phyloP scores from a whole-genome alignment of 23 red algal genomes.

The Porphyridium purpureum region DNA sequence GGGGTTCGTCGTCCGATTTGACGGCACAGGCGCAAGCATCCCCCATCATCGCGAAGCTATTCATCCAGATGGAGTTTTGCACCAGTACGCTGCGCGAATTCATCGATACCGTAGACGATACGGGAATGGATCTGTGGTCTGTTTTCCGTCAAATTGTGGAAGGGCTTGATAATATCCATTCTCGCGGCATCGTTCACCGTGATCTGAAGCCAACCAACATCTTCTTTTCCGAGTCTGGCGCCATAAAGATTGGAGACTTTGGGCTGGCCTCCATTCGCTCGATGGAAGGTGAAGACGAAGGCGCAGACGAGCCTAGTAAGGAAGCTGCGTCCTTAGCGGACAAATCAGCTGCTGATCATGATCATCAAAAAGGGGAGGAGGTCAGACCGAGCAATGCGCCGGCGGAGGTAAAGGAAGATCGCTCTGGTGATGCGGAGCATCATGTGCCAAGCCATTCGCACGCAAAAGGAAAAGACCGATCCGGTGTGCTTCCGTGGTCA shows the following conservation, averaged over 20 bases:
- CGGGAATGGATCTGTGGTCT: not conserved
- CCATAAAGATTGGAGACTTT: slow-evolving; percentile 94
- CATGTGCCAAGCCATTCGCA: too few species aligned
- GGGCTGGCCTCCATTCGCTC: slow-evolving; percentile 2
- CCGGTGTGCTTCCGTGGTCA: not conserved
- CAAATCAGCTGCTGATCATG: too few species aligned
- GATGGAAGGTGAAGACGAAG: not conserved
- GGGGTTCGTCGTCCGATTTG: too few species aligned
- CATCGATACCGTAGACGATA: not conserved
- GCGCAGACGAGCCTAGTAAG: too few species aligned
- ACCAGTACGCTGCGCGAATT: not conserved
- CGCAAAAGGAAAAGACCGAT: too few species aligned
- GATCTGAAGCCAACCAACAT: slow-evolving; percentile 97
- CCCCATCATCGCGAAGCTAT: slow-evolving; percentile 10
- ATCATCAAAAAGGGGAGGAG: too few species aligned
- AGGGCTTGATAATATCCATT: slow-evolving; percentile 67
- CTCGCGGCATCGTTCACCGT: slow-evolving; percentile 70
- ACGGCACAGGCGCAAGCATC: not conserved
- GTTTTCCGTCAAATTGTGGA: slow-evolving; percentile 60
- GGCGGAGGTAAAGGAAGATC: too few species aligned
- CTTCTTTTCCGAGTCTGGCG: slow-evolving; percentile 28
- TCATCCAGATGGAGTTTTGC: slow-evolving; percentile 61
- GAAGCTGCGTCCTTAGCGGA: too few species aligned
- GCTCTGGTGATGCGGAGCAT: too few species aligned
- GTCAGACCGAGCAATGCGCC: too few species aligned